phyloP scores from a whole-genome alignment of 352 stramenopile species.

The Phytophthora vignae region DNA sequence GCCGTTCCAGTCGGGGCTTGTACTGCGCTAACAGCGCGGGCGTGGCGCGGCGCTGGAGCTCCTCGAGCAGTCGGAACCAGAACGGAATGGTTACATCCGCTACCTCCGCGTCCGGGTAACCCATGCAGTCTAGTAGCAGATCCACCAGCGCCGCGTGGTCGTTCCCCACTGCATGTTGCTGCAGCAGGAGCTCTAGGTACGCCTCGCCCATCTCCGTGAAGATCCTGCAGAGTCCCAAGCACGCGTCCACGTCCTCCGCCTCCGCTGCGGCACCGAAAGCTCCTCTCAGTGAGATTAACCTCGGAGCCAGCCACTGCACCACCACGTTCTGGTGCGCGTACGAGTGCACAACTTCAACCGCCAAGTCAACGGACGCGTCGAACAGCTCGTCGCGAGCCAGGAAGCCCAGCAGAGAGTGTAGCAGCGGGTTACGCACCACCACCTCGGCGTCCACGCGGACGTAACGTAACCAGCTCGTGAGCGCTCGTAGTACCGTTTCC shows the following conservation, averaged over 20 bases:
- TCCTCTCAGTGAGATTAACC: constrained; percentile 70
- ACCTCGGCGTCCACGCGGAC: constrained; percentile 47
- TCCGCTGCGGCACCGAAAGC: constrained; percentile 59
- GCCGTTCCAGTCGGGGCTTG: constrained; percentile 55
- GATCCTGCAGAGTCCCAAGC: constrained; percentile 82
- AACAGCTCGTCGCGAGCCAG: constrained; percentile 82
- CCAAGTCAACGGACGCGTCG: constrained; percentile 82
- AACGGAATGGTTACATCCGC: constrained; percentile 89
- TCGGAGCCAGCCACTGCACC: constrained; percentile 82
- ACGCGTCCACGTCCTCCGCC: constrained; percentile 80
- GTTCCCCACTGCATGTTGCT: constrained; percentile 36
- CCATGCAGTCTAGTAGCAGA: constrained; percentile 90
- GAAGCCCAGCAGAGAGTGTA: constrained; percentile 75
- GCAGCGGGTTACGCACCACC: constrained; percentile 69
- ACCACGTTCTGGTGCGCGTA: constrained; percentile 64
- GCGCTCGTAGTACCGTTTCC: constrained; percentile 63
- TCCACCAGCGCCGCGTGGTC: constrained; percentile 78
- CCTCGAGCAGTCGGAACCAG: constrained; percentile 76
- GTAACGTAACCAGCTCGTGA: constrained; percentile 73
- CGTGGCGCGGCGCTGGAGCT: constrained; percentile 39
- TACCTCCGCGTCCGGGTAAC: constrained; percentile 79
- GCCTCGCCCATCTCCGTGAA: constrained; percentile 92
- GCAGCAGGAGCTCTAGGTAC: constrained; percentile 84
- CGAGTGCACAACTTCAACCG: constrained; percentile 79
- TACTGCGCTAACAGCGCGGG: constrained; percentile 53